These are phyloP conservation scores for Coemansia guatemalensis DNA, from an alignment of 192 early-diverging fungal species.

Conservation along the genomic window DNA sequence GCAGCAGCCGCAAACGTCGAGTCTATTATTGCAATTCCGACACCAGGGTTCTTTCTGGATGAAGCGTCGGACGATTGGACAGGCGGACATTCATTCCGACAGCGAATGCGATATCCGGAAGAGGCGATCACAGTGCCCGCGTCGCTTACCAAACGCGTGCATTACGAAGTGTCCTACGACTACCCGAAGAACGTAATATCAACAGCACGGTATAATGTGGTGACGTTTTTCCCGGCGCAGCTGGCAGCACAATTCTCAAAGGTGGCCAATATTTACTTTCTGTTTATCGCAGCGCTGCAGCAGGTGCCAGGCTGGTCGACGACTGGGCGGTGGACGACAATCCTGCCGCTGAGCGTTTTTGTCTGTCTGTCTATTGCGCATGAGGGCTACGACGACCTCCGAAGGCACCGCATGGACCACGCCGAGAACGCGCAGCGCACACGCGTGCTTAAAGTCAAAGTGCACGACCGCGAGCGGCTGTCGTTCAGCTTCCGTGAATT, in stretches of 20 bases:
- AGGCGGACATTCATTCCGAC: slow-evolving; percentile 49
- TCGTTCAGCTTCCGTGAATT: slow-evolving; percentile 50
- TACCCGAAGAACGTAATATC: slow-evolving; percentile 54
- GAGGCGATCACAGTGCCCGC: slow-evolving; percentile 47
- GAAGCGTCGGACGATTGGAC: slow-evolving; percentile 49
- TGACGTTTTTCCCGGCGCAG: slow-evolving; percentile 92
- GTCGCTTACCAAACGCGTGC: slow-evolving; percentile 55
- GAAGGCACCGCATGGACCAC: slow-evolving; percentile 65
- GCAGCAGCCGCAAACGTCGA: slow-evolving; percentile 4
- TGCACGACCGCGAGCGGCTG: slow-evolving; percentile 54
- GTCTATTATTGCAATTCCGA: slow-evolving; percentile 48
- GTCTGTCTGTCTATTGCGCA: slow-evolving; percentile 75
- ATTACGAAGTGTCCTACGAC: slow-evolving; percentile 56
- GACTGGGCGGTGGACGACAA: slow-evolving; percentile 77
- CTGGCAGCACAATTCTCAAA: slow-evolving; percentile 95
- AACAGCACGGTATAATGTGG: slow-evolving; percentile 85
- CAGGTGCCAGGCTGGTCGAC: slow-evolving; percentile 72
- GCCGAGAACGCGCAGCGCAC: slow-evolving; percentile 62
- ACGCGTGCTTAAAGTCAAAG: slow-evolving; percentile 56
- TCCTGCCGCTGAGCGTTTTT: slow-evolving; percentile 72
- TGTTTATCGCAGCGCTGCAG: slow-evolving; percentile 85
- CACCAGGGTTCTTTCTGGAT: slow-evolving; percentile 51
- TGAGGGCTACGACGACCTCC: slow-evolving; percentile 73
- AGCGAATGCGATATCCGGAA: slow-evolving; percentile 47
- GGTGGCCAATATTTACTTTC: slow-evolving; percentile 95